Conservation (phyloP, 1,139 yeast species). For the Kodamaea arcana region DNA sequence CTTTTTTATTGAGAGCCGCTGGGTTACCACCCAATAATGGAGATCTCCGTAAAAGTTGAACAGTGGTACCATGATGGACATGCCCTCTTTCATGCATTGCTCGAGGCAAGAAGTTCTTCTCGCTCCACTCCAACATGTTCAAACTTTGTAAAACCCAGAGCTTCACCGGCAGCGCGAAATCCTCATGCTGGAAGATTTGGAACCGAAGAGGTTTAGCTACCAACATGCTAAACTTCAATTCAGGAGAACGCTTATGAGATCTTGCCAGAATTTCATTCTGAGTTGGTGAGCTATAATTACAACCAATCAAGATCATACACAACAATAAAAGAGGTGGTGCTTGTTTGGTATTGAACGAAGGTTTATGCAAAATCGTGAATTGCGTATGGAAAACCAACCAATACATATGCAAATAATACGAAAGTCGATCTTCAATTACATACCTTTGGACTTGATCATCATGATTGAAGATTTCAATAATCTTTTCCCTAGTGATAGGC, state of each 20-base stretch:
- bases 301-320: constrained; percentile 56
- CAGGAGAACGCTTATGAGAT: constrained; percentile 19
- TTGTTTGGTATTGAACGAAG: constrained; percentile 54
- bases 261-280: constrained; percentile 11
- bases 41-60: constrained; percentile 67
- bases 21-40: constrained; percentile 75
- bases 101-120: constrained; percentile 57
- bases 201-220: constrained; percentile 64
- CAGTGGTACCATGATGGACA: constrained; percentile 72
- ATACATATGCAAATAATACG: constrained; percentile 31
- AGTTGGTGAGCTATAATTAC: constrained; percentile 26
- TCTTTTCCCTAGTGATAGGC: constrained; percentile 18
- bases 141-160: constrained; percentile 68
- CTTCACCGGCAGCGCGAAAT: constrained; percentile 55
- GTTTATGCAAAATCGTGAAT: constrained; percentile 57
- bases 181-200: constrained; percentile 55
- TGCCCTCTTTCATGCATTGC: constrained; percentile 70
- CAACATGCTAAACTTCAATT: constrained; percentile 17
- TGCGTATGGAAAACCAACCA: constrained; percentile 64
- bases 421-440: constrained; percentile 25
- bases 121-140: constrained; percentile 60
- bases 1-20: constrained; percentile 17
- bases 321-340: constrained; percentile 52
- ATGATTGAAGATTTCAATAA: constrained; percentile 20
- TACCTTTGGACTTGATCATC: constrained; percentile 10